These are phyloP conservation scores for Monilinia vaccinii-corymbosi DNA, from an alignment of 2,329 filamentous ascomycete genomes.

Conservation along the genomic window DNA sequence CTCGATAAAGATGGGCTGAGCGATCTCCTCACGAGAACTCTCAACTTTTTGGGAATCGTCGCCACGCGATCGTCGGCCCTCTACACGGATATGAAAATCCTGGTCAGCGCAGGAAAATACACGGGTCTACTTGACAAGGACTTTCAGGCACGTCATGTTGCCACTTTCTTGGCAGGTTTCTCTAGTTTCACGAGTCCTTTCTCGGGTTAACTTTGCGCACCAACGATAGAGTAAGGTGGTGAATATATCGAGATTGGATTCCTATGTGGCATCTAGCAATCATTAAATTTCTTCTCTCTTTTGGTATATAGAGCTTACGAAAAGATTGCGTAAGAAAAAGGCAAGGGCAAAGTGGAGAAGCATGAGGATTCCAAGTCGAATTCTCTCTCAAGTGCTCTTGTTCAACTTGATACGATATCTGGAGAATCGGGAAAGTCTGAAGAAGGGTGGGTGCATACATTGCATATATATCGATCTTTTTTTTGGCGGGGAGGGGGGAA, in stretches of 20 bases:
- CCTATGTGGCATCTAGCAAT: neutral
- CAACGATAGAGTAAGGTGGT: neutral
- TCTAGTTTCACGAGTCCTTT: neutral
- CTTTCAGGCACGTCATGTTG: constrained; percentile 9
- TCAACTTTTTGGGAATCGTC: constrained; percentile 63
- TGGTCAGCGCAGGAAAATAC: constrained; percentile 36
- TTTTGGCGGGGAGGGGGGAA: too few relatives aligned
- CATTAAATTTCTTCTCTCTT: neutral
- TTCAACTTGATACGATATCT: neutral
- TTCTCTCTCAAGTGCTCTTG: neutral
- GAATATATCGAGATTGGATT: constrained; percentile 2
- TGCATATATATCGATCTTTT: neutral
- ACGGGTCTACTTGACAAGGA: constrained; percentile 15
- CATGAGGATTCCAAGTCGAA: neutral
- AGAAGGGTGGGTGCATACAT: too few relatives aligned
- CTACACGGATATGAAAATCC: constrained; percentile 62
- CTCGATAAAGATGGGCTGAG: constrained; percentile 49
- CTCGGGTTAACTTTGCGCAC: neutral
- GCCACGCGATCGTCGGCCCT: constrained; percentile 68
- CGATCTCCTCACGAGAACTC: constrained; percentile 61
- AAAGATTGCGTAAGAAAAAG: neutral
- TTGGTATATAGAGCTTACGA: neutral
- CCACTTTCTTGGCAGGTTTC: constrained; percentile 5
- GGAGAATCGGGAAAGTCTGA: neutral
- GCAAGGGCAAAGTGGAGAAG: neutral